phyloP scores from a whole-genome alignment of 2,329 filamentous ascomycete species.

The Colletotrichum nymphaeae region DNA sequence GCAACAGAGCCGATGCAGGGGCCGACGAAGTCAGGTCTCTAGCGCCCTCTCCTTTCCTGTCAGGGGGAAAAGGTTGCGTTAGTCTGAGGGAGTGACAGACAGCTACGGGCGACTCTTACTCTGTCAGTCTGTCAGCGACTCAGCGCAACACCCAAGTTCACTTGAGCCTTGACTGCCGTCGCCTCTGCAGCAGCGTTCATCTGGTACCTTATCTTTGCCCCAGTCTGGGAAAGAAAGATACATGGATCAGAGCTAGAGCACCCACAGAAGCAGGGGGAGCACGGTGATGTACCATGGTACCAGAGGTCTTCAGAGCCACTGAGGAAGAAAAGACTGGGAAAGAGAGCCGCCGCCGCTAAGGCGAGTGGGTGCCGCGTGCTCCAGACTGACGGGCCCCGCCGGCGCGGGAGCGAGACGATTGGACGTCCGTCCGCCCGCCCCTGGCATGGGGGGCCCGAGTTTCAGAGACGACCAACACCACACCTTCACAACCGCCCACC shows the following conservation, averaged over 20 bases:
- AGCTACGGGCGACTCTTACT: not conserved
- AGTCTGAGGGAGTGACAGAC: conserved; percentile 22
- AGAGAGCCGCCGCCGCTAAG: conserved; percentile 26
- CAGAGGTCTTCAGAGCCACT: not conserved
- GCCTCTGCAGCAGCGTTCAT: not conserved
- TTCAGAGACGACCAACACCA: conserved; percentile 18
- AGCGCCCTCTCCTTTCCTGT: not conserved
- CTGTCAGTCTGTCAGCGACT: not conserved
- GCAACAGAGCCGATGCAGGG: conserved; percentile 13
- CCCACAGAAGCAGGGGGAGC: not conserved
- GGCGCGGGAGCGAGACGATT: conserved; percentile 26
- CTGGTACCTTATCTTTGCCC: not conserved
- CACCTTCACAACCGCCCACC: conserved; percentile 1
- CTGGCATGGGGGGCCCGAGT: conserved; percentile 30
- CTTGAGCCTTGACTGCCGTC: not conserved
- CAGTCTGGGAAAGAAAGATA: not conserved
- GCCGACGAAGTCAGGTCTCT: not conserved
- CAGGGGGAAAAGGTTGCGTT: conserved; percentile 24
- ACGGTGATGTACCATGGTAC: not conserved
- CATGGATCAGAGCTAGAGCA: not conserved
- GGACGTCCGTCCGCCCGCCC: conserved; percentile 18
- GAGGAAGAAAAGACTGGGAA: not conserved
- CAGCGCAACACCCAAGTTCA: not conserved
- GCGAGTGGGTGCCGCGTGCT: conserved; percentile 31
- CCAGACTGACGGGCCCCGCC: conserved; percentile 24